A percentile compares a stretch with the other conserved stretches of the same genome.
Evolutionary conservation across 2,329 filamentous ascomycete genomes (phyloP).

Genomic region (Elsinoe batatas): DNA sequence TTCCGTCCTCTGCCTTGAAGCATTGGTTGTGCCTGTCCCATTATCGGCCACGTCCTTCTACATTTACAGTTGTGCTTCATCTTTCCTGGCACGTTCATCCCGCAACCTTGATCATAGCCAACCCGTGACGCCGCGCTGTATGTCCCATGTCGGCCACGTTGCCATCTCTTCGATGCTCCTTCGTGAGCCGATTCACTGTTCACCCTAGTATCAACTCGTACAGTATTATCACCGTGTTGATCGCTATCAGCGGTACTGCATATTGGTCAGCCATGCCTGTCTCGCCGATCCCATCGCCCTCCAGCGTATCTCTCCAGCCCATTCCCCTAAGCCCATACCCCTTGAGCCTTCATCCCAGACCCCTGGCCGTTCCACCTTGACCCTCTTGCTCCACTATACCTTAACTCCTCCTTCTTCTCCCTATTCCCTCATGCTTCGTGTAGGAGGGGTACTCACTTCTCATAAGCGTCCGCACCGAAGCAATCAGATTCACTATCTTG

Average conservation of each 20-base stretch:
- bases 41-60: no score
- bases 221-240: slow-evolving; percentile 73
- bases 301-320: no score
- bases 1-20: no score
- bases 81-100: no score
- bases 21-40: no score
- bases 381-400: no score
- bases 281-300: no score
- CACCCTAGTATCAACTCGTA: slow-evolving; percentile 71
- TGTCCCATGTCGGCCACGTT: no score
- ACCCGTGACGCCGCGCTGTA: no score
- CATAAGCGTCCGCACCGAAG: slow-evolving; percentile 84
- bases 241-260: slow-evolving; percentile 73
- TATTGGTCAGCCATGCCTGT: slow-evolving; percentile 5
- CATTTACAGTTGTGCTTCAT: no score
- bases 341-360: neutral
- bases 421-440: neutral
- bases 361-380: no score
- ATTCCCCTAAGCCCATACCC: neutral
- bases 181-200: slow-evolving; percentile 17
- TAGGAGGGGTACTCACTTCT: slow-evolving; percentile 55
- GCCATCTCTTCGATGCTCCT: neutral
- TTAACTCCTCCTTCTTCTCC: neutral
- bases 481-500: slow-evolving; percentile 81
- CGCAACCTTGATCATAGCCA: no score